Base-by-base conservation (phyloP, 192 early-diverging fungal genomes). In the Coemansia asiatica region DNA sequence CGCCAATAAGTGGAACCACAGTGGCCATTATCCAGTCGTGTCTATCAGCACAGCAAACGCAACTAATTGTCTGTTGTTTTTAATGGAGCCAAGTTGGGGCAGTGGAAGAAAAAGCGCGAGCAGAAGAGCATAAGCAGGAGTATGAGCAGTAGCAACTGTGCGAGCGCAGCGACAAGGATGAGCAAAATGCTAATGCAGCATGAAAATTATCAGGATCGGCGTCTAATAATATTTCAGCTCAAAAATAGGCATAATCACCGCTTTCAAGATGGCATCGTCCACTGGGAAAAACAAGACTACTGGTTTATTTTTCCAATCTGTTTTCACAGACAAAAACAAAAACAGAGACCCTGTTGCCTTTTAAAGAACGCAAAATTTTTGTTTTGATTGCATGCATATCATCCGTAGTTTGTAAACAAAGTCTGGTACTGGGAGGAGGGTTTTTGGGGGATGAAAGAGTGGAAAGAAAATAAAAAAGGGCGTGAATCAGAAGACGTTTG, bases 201-300 rank as follows among this genome's bases (percentile, higher is more conserved):
- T 68, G 73, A 60, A 70, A 81, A 81, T 81, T 75, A 68, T 66
- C 72, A 60, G 66, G 78, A 81, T 81, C 73, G 56, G 64, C 74
- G 58, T 35, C 58, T 58, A 72, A 72, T 72, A 72, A 66, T 48
- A 31, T 31, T 51, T 16, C 51, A 54, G 15, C 27, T 15, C 51
- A 28, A 54, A 54, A 54, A 54, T 27, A 28, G 51, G 51, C 51
- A 31, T 33, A 58, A 8, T 58, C 56, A 33, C 56, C 56, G 56
- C 56, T 21, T 33, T 33, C 27, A 33, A 25, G 25, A 28, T 31
- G 28, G 40, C 40, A 44, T 44, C 40, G 40, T 44, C 40, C 40
- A 15, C 40, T 44, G 40, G 40, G 40, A 44, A 44, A 44, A 44
- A 44, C 3, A 44, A 44, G 16, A 44, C 40, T 44, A 44, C 40